These are phyloP conservation scores for Trypanosoma caninum DNA, from an alignment of 208 protist species.

Conservation along the genomic window DNA sequence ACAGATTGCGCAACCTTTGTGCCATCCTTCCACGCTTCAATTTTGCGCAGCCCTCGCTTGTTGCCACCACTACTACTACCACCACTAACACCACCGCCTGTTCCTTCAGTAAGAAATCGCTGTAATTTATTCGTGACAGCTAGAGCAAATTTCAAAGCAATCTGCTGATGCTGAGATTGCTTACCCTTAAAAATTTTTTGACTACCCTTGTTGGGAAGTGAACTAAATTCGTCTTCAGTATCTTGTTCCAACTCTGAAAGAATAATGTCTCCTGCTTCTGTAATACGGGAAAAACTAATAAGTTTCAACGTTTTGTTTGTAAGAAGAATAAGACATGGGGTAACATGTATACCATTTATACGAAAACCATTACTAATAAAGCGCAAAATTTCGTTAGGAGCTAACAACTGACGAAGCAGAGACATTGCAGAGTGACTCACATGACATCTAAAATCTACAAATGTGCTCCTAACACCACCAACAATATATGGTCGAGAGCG, in stretches of 20 bases:
- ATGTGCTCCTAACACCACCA: slow-evolving; percentile 23
- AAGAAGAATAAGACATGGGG: slow-evolving; percentile 80
- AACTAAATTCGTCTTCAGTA: not conserved
- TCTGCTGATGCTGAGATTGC: slow-evolving; percentile 17
- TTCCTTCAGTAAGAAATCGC: slow-evolving; percentile 48
- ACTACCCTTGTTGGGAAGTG: slow-evolving; percentile 1
- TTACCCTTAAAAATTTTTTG: not conserved
- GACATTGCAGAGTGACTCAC: slow-evolving; percentile 62
- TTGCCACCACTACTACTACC: slow-evolving; percentile 3
- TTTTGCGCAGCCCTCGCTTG: slow-evolving; percentile 7
- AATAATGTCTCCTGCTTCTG: slow-evolving; percentile 75
- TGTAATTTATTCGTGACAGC: slow-evolving; percentile 71
- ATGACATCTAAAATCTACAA: slow-evolving; percentile 46
- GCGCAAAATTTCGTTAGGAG: slow-evolving; percentile 66
- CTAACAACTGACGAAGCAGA: slow-evolving; percentile 67
- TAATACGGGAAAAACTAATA: slow-evolving; percentile 72
- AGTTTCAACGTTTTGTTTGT: slow-evolving; percentile 64
- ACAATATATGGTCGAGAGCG: slow-evolving; percentile 47
- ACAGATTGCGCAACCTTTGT: slow-evolving; percentile 79
- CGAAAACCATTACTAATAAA: slow-evolving; percentile 89
- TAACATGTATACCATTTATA: slow-evolving; percentile 79
- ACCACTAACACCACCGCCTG: slow-evolving; percentile 3
- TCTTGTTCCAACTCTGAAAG: slow-evolving; percentile 53
- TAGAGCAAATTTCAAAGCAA: slow-evolving; percentile 33
- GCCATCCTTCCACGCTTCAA: slow-evolving; percentile 55